A percentile compares a stretch with the other conserved stretches of the same genome.
phyloP scores from a whole-genome alignment of 192 early-diverging fungal genomes.

The Coemansia sp. region DNA sequence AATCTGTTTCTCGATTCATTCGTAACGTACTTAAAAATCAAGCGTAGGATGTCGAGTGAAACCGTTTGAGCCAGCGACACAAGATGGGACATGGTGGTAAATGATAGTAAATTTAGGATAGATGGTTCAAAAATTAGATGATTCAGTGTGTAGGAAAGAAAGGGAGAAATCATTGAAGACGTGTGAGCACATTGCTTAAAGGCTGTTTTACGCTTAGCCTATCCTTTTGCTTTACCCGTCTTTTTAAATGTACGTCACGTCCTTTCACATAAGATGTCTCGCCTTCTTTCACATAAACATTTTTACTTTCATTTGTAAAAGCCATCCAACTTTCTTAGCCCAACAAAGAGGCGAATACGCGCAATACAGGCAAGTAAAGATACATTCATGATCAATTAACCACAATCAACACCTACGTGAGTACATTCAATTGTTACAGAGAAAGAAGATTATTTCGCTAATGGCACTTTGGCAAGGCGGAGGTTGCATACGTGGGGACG shows the following conservation, averaged over 20 bases:
- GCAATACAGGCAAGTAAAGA: no score
- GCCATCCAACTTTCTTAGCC: no score
- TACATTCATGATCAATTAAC: no score
- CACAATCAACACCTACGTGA: no score
- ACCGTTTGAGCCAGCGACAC: background rate
- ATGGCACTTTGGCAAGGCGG: slow-evolving; percentile 6
- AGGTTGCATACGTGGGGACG: background rate
- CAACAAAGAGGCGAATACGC: no score
- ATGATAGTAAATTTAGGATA: background rate
- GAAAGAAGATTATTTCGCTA: background rate
- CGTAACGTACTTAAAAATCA: no score
- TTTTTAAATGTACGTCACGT: no score
- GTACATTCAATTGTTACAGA: background rate
- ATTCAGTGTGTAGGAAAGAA: background rate
- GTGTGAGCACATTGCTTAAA: background rate
- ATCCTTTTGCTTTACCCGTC: background rate
- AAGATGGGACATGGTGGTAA: background rate
- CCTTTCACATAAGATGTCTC: no score
- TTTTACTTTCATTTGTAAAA: no score
- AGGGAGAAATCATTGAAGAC: background rate
- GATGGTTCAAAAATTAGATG: background rate
- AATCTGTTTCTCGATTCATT: background rate
- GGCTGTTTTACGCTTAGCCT: no score
- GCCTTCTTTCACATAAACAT: no score
- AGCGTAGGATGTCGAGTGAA: background rate